Evolutionary conservation across 345 rosid genomes (phyloP).

Genomic region (Salix caprea): DNA sequence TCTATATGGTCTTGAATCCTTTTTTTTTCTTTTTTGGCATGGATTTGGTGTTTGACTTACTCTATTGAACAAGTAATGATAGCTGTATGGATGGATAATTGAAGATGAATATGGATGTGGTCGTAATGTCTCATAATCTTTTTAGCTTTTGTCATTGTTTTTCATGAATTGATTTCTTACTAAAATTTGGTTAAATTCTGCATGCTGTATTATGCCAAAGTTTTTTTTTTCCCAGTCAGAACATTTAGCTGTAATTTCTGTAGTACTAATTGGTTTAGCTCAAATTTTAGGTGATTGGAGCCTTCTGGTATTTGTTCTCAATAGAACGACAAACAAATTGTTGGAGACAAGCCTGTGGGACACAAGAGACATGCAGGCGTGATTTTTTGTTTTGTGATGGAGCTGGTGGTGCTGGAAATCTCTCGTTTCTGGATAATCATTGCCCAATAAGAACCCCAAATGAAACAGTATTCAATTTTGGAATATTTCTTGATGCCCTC

Average conservation of each 20-base stretch:
- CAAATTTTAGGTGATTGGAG: conserved; percentile 36
- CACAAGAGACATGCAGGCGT: conserved; percentile 9
- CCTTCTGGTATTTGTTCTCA: conserved; percentile 76
- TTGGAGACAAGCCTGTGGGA: conserved; percentile 67
- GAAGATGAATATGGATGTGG: neutral
- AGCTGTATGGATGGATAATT: neutral
- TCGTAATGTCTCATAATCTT: neutral
- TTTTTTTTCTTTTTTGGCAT: too few species aligned
- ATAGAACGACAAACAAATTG: conserved; percentile 33
- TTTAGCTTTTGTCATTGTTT: neutral
- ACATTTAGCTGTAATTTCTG: neutral
- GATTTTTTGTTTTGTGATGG: conserved; percentile 43
- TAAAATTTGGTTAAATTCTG: neutral
- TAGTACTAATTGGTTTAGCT: neutral
- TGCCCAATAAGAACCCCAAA: conserved; percentile 26
- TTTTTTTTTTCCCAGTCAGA: neutral
- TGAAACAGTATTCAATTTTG: conserved; percentile 21
- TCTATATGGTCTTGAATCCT: neutral
- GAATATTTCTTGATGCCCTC: conserved; percentile 31
- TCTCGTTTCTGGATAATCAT: conserved; percentile 4
- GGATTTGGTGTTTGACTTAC: neutral
- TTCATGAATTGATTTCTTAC: neutral
- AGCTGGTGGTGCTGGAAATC: neutral
- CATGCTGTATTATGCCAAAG: neutral
- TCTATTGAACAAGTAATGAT: neutral